These are phyloP conservation scores for Arthrobotrys musiformis DNA, from an alignment of 2,329 filamentous ascomycete genomes.

Conservation along the genomic window DNA sequence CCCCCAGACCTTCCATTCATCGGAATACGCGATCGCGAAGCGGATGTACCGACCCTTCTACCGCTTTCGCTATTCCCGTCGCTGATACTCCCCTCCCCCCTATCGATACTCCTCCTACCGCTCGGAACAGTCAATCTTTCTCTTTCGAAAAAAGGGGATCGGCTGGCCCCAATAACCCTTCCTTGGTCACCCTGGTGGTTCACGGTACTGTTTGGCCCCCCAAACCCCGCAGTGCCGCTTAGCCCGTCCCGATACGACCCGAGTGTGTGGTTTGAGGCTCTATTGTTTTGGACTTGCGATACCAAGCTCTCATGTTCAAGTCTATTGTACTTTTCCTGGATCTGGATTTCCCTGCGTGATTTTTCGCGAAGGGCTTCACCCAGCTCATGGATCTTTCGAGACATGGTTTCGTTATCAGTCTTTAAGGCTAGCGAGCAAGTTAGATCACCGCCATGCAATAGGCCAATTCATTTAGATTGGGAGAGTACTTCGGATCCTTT, in stretches of 20 bases:
- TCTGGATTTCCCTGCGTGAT: conserved; percentile 74
- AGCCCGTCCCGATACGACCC: neutral
- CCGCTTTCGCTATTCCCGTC: conserved; percentile 38
- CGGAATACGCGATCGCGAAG: conserved; percentile 8
- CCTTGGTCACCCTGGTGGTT: neutral
- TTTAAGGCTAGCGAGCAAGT: conserved; percentile 66
- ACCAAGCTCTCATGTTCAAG: conserved; percentile 70
- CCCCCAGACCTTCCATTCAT: conserved; percentile 26
- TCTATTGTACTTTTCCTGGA: conserved; percentile 74
- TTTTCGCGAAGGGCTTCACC: conserved; percentile 75
- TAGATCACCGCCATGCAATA: neutral
- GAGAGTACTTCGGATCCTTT: conserved; percentile 57
- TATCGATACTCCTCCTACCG: conserved; percentile 4
- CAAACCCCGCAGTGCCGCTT: neutral
- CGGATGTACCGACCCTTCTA: neutral
- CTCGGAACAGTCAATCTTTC: conserved; percentile 36
- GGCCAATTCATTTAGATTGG: neutral
- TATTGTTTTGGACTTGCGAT: conserved; percentile 67
- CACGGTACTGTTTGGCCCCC: neutral
- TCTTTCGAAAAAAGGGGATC: conserved; percentile 1
- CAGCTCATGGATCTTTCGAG: conserved; percentile 78
- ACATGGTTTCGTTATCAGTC: conserved; percentile 71
- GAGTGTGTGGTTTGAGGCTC: neutral
- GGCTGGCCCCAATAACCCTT: neutral
- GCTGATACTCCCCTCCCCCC: conserved; percentile 30